Evolutionary conservation across 352 stramenopile genomes (phyloP).

Genomic region (Globisporangium paroecandrum): DNA sequence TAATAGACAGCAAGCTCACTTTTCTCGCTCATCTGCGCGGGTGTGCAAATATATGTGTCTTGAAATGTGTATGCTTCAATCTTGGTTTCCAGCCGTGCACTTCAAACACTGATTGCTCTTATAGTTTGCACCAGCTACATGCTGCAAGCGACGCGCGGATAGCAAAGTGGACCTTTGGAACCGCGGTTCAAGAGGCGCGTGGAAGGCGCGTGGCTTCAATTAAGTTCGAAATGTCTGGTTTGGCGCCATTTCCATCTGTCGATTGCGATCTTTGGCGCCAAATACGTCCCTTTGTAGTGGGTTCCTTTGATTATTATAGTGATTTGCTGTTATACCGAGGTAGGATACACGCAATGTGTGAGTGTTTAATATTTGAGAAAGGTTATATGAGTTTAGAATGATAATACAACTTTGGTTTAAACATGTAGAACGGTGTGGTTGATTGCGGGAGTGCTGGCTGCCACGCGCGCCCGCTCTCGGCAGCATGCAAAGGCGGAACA

Average conservation of each 20-base stretch:
- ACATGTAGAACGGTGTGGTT: background rate
- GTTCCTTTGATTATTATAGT: background rate
- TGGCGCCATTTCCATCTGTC: background rate
- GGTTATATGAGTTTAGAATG: background rate
- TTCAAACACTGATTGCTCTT: background rate
- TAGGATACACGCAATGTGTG: background rate
- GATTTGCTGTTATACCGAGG: background rate
- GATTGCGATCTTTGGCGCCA: background rate
- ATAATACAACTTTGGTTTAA: background rate
- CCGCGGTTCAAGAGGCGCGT: background rate
- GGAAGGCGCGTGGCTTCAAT: background rate
- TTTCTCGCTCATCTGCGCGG: too few relatives aligned
- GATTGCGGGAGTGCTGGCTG: conserved; percentile 1
- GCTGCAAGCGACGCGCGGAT: background rate
- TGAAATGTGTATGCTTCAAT: too few relatives aligned
- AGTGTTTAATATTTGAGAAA: too few relatives aligned
- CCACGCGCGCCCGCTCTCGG: background rate
- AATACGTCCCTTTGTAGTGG: background rate
- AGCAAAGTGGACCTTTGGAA: background rate
- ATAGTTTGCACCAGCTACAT: background rate
- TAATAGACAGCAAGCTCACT: too few relatives aligned
- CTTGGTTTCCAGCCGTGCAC: background rate
- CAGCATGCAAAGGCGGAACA: background rate
- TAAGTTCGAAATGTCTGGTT: background rate
- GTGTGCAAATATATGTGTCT: too few relatives aligned